A percentile compares a stretch with the other conserved stretches of the same genome.
Evolutionary conservation across 495 filamentous ascomycete genomes (phyloP).

Genomic region (Hamigera avellanea): DNA sequence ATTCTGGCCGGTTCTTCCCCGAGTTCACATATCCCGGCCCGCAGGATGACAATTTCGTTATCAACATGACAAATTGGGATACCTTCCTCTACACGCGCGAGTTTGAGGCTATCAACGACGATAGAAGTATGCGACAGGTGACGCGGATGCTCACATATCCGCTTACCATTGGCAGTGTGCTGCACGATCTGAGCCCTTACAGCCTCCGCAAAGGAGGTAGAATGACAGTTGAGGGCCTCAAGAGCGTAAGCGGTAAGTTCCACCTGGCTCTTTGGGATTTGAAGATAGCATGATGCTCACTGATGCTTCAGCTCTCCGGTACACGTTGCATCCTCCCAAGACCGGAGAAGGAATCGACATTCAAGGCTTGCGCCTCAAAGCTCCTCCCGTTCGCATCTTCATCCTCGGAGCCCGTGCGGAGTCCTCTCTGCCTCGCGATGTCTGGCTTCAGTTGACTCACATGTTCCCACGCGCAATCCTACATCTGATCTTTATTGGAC

Average conservation of each 20-base stretch:
- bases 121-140: constrained; percentile 77
- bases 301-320: constrained; percentile 60
- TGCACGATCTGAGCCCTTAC: constrained; percentile 92
- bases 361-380: constrained; percentile 66
- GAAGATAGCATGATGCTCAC: constrained; percentile 4
- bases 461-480: constrained; percentile 68
- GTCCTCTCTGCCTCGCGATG: constrained; percentile 84
- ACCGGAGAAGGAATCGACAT: constrained; percentile 63
- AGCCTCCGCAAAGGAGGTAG: constrained; percentile 57
- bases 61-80: constrained; percentile 99
- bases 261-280: constrained; percentile 1
- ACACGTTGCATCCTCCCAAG: constrained; percentile 80
- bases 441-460: constrained; percentile 84
- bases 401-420: constrained; percentile 92
- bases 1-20: constrained; percentile 79
- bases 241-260: constrained; percentile 76
- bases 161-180: constrained; percentile 74
- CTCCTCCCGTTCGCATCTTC: constrained; percentile 84
- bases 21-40: constrained; percentile 85
- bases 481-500: constrained; percentile 89
- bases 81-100: constrained; percentile 84
- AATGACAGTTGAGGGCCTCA: constrained; percentile 76
- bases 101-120: constrained; percentile 79
- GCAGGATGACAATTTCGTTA: constrained; percentile 80
- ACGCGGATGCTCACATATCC: constrained; percentile 92